Conservation (phyloP, 441 rosid species). For the Cnidoscolus chayamansa region DNA sequence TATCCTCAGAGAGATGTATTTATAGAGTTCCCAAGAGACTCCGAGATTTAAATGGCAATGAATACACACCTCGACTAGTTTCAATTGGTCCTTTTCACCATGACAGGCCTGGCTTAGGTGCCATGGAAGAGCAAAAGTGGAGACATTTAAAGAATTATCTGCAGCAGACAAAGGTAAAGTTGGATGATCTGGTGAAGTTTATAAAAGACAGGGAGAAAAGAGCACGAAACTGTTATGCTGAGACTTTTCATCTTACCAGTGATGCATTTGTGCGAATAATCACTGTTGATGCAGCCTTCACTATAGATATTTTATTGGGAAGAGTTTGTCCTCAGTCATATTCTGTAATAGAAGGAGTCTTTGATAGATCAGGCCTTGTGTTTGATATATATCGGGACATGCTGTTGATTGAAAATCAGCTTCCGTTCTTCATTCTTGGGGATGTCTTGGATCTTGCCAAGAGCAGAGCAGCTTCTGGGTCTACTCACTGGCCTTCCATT, state of each 20-base stretch:
- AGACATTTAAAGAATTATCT: slow-evolving; percentile 17
- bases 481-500: slow-evolving; percentile 11
- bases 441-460: slow-evolving; percentile 15
- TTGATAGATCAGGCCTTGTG: background rate
- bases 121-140: slow-evolving; percentile 17
- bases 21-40: slow-evolving; percentile 20
- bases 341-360: background rate
- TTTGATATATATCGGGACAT: background rate
- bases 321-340: slow-evolving; percentile 4
- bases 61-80: slow-evolving; percentile 16
- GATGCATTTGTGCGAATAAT: slow-evolving; percentile 13
- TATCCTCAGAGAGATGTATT: slow-evolving; percentile 8
- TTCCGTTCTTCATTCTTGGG: slow-evolving; percentile 16
- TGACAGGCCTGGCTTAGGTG: slow-evolving; percentile 9
- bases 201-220: slow-evolving; percentile 1
- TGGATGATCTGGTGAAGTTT: slow-evolving; percentile 8
- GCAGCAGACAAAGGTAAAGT: slow-evolving; percentile 10
- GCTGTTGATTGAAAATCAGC: slow-evolving; percentile 16
- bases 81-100: slow-evolving; percentile 20
- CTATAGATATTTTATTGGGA: background rate
- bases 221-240: slow-evolving; percentile 8
- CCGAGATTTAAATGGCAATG: slow-evolving; percentile 7
- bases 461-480: background rate
- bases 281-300: slow-evolving; percentile 17
- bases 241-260: slow-evolving; percentile 10